Base-by-base conservation (phyloP, 108 stramenopile species). In the Skeletonema tropicum region DNA sequence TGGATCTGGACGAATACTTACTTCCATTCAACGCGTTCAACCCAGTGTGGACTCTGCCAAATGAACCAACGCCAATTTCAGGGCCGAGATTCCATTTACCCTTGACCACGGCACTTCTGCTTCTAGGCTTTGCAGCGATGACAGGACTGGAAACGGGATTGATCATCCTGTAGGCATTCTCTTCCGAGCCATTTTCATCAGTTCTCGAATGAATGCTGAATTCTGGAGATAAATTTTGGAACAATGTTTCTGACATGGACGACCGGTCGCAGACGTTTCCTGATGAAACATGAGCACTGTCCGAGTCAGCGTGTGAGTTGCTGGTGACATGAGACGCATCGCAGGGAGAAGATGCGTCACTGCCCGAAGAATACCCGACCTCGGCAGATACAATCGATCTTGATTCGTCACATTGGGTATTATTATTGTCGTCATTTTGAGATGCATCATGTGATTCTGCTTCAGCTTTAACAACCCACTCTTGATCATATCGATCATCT, bases 11-110 rank as follows among this genome's bases (percentile, higher is more conserved):
- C 9, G 5, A 8, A 21, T 86, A 64, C 65, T 80, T 69, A 63
- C 79, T 84, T 23, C 98, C 98, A 64, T 94, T 95, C n/a, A 79
- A 41, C 21, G 82, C 85, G 74, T 98, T 98, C 93, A 99, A 90
- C 14, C 98, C 97, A 66, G 93, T 87, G 74, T 94, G 94, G 12
- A 98, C 98, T n/a, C 85, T 79, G 15, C 98, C 97, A 81, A 97
- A 98, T 26, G 94, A 93, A 8, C 98, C 98, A n/a, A 70, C 75
- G 11, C 98, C 98, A 57, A 98, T 97, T 38, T 90, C 84, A 29
- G 94, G 69, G 7, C 98, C 98, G 52, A 94, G 83, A 29, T 80
- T 88, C 97, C 97, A 98, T 70, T 92, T 92, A 57, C 92, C 92
- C 39, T 81, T 89, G 70, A 85, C 82, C 5, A 96, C 78, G 14